Percentiles rank a stretch among this genome's conserved stretches.
Evolutionary conservation across 148 eudicot genomes (phyloP).

Genomic region (Chenopodium album): DNA sequence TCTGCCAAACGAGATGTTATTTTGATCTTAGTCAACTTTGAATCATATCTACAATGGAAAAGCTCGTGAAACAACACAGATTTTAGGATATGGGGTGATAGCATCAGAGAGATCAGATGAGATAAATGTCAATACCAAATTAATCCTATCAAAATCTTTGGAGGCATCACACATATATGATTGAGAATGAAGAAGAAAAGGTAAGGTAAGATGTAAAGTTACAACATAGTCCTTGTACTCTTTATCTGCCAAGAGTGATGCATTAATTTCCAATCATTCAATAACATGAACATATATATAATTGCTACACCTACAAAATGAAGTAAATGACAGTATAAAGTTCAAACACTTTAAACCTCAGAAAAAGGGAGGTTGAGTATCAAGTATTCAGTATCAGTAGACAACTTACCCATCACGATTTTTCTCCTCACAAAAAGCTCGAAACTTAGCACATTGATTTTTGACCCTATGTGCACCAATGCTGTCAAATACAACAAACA

Average conservation of each 20-base stretch:
- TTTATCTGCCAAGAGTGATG: neutral
- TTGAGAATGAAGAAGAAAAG: neutral
- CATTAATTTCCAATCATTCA: constrained; percentile 10
- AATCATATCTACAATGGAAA: too few relatives aligned
- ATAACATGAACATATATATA: neutral
- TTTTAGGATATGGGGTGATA: too few relatives aligned
- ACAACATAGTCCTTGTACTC: neutral
- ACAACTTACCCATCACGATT: constrained; percentile 57
- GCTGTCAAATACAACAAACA: constrained; percentile 32
- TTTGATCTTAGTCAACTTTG: too few relatives aligned
- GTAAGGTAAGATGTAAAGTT: neutral
- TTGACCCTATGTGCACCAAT: constrained; percentile 62
- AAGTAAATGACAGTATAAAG: too few relatives aligned
- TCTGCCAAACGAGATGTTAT: too few relatives aligned
- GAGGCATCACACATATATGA: neutral
- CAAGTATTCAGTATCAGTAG: neutral
- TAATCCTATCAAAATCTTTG: neutral
- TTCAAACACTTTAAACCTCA: neutral
- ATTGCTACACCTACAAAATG: neutral
- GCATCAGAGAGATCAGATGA: neutral
- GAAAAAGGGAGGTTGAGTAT: neutral
- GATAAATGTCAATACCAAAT: neutral
- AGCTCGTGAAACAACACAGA: too few relatives aligned
- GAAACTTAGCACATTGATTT: constrained; percentile 47
- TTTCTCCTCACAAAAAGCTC: constrained; percentile 52